Conservation (phyloP, 2,329 filamentous ascomycete species). For the Alternaria arbusti region DNA sequence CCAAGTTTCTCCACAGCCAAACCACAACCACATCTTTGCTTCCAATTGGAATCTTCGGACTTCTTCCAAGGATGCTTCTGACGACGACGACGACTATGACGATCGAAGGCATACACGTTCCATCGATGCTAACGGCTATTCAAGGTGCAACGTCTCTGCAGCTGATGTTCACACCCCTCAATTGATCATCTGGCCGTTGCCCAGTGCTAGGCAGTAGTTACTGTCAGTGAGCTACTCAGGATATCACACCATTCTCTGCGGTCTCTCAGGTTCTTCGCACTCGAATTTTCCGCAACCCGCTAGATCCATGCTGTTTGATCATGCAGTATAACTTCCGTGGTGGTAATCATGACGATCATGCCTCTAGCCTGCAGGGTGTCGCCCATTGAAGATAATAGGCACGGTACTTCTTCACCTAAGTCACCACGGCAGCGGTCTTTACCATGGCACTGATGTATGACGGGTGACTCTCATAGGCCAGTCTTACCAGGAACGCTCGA, state of each 20-base stretch:
- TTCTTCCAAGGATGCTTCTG: neutral
- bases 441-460: neutral
- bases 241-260: neutral
- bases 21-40: constrained; percentile 2
- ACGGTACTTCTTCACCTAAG: neutral
- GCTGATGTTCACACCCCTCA: neutral
- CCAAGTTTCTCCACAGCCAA: neutral
- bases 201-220: neutral
- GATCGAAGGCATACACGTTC: neutral
- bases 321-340: neutral
- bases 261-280: neutral
- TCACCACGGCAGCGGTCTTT: neutral
- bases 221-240: neutral
- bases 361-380: neutral
- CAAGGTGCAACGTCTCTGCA: neutral
- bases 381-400: neutral
- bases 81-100: neutral
- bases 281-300: neutral
- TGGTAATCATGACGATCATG: neutral
- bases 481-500: neutral
- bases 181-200: neutral
- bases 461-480: neutral
- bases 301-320: neutral
- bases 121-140: neutral
- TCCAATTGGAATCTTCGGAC: neutral